These are phyloP conservation scores for Erigeron philadelphicus DNA, from an alignment of 140 eudicot species.

Conservation along the genomic window DNA sequence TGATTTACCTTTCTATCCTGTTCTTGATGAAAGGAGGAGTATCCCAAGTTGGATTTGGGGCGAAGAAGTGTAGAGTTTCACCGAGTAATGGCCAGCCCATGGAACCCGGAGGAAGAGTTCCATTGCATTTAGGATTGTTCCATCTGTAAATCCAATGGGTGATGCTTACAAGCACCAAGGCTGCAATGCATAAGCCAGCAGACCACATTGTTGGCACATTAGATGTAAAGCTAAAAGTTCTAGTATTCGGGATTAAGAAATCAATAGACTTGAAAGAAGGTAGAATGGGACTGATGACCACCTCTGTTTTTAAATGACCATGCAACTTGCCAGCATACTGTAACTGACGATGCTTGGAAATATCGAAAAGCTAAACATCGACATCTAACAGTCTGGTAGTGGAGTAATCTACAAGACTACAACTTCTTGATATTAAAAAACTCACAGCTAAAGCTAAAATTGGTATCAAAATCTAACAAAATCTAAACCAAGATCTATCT, in stretches of 20 bases:
- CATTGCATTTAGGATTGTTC: conserved; percentile 59
- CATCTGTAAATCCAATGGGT: conserved; percentile 59
- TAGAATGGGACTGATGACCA: too few species aligned
- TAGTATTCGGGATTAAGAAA: background rate
- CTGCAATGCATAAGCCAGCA: conserved; percentile 25
- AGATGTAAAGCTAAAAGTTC: background rate
- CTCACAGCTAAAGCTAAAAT: too few species aligned
- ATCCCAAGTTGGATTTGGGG: conserved; percentile 45
- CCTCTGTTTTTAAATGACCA: too few species aligned
- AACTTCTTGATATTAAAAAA: too few species aligned
- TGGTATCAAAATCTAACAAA: too few species aligned
- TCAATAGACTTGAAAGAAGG: background rate
- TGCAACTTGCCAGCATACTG: too few species aligned
- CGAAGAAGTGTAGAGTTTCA: conserved; percentile 62
- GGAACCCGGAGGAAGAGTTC: conserved; percentile 68
- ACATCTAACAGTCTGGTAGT: too few species aligned
- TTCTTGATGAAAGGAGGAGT: conserved; percentile 61
- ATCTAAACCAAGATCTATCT: too few species aligned
- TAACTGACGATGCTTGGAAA: too few species aligned
- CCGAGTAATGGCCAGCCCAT: conserved; percentile 91
- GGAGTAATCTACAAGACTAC: too few species aligned
- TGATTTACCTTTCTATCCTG: conserved; percentile 55
- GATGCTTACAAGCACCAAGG: conserved; percentile 33
- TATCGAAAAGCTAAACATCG: too few species aligned
- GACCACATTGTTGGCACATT: conserved; percentile 30